A percentile compares a stretch with the other conserved stretches of the same genome.
These are phyloP conservation scores for Sugiyamaella neomexicana DNA, from an alignment of 1,139 yeast genomes.

Conservation along the genomic window DNA sequence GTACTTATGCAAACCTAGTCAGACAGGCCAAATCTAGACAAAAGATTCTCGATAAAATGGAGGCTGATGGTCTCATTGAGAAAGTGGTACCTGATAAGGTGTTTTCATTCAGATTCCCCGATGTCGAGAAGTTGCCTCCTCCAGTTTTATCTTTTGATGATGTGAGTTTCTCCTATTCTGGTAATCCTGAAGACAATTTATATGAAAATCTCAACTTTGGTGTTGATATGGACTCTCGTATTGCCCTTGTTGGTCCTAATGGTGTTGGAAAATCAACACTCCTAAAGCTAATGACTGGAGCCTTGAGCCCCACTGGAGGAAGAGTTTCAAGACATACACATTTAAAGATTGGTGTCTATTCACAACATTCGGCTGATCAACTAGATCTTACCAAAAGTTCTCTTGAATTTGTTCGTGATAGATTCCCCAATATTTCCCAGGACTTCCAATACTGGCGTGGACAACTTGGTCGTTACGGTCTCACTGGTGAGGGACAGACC, in stretches of 20 bases:
- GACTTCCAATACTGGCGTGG: conserved; percentile 99
- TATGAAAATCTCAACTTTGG: conserved; percentile 93
- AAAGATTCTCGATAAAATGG: conserved; percentile 99
- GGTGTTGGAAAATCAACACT: conserved; percentile 99
- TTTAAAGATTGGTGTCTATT: conserved; percentile 96
- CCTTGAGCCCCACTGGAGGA: conserved; percentile 82
- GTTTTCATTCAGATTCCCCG: conserved; percentile 91
- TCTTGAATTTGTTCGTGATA: conserved; percentile 93
- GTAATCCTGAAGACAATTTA: conserved; percentile 81
- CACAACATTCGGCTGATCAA: conserved; percentile 98
- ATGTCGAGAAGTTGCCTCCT: conserved; percentile 96
- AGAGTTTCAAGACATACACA: conserved; percentile 97
- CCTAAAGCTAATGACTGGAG: conserved; percentile 95
- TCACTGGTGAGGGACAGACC: conserved; percentile 98
- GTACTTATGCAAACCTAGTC: conserved; percentile 98
- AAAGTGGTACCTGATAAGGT: conserved; percentile 92
- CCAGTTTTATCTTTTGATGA: conserved; percentile 97
- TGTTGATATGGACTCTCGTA: conserved; percentile 99
- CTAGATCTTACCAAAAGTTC: conserved; percentile 93
- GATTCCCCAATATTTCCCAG: conserved; percentile 84
- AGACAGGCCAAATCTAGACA: conserved; percentile 99
- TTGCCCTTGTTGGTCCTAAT: conserved; percentile 97
- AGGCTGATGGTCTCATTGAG: conserved; percentile 96
- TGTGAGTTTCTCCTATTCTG: conserved; percentile 89
- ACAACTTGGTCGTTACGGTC: conserved; percentile 96